These are phyloP conservation scores for Pyrenula massariospora DNA, from an alignment of 495 filamentous ascomycete genomes.

Conservation along the genomic window DNA sequence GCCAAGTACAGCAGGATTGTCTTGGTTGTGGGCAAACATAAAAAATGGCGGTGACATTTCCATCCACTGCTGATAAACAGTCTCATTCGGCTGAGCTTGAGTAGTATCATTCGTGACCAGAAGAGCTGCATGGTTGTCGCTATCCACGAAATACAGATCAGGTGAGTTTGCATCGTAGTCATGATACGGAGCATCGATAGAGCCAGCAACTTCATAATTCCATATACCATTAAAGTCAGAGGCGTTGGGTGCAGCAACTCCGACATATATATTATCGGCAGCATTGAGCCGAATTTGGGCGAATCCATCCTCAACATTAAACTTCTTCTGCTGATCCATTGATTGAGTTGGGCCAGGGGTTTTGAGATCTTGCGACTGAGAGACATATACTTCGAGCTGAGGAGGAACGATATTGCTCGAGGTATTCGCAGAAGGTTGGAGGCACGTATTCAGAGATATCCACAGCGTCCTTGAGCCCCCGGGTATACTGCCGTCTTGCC, in stretches of 20 bases:
- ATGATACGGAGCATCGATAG: slow-evolving; percentile 64
- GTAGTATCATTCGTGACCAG: slow-evolving; percentile 64
- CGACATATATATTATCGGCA: slow-evolving; percentile 57
- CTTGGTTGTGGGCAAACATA: slow-evolving; percentile 63
- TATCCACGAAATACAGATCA: slow-evolving; percentile 64
- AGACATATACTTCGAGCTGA: slow-evolving; percentile 70
- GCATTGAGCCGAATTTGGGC: slow-evolving; percentile 41
- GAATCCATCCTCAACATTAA: slow-evolving; percentile 47
- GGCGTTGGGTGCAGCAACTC: slow-evolving; percentile 54
- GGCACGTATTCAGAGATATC: slow-evolving; percentile 71
- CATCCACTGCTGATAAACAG: slow-evolving; percentile 42
- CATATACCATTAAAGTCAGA: slow-evolving; percentile 48
- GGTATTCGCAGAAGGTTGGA: slow-evolving; percentile 47
- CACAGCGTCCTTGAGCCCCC: slow-evolving; percentile 41
- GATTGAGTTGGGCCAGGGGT: slow-evolving; percentile 52
- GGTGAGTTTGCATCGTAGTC: slow-evolving; percentile 31
- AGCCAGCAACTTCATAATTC: slow-evolving; percentile 72
- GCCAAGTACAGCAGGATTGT: slow-evolving; percentile 48
- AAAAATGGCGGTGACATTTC: slow-evolving; percentile 51
- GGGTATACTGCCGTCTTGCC: slow-evolving; percentile 4
- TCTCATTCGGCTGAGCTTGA: slow-evolving; percentile 24
- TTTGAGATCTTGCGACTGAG: slow-evolving; percentile 48
- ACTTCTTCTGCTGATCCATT: slow-evolving; percentile 22
- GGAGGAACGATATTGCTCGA: slow-evolving; percentile 21
- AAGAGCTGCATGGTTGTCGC: slow-evolving; percentile 63